Conservation (phyloP, 2,329 filamentous ascomycete species). For the Ophiostoma angusticollis region DNA sequence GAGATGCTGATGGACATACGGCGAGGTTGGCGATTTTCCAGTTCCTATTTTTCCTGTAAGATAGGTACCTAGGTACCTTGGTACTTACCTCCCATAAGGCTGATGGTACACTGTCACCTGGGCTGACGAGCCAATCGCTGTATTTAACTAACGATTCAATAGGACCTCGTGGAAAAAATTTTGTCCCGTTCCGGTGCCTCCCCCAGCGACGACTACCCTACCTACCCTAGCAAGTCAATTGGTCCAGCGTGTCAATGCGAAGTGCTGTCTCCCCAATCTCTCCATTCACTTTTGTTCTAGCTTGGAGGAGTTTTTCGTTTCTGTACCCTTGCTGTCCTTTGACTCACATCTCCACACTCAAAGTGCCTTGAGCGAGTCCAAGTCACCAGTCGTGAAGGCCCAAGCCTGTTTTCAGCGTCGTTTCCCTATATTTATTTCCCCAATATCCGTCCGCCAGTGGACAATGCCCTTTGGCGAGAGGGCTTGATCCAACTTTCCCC, state of each 20-base stretch:
- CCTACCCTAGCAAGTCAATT: no score
- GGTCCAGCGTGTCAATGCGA: no score
- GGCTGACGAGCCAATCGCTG: no score
- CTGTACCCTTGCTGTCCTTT: not conserved
- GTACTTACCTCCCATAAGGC: no score
- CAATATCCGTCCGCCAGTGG: not conserved
- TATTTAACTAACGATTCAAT: no score
- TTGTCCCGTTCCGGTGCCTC: not conserved
- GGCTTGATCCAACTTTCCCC: slow-evolving; percentile 1
- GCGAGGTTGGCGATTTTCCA: no score
- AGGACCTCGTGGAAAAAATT: slow-evolving; percentile 6
- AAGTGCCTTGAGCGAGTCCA: not conserved
- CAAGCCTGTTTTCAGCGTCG: not conserved
- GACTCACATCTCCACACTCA: no score
- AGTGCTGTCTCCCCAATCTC: not conserved
- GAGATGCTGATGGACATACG: no score
- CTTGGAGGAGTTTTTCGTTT: not conserved
- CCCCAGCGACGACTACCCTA: no score
- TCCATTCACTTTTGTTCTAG: slow-evolving; percentile 1
- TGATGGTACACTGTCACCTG: no score
- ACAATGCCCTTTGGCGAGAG: slow-evolving; percentile 8
- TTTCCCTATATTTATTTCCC: not conserved
- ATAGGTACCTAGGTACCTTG: no score
- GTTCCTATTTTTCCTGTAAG: no score
- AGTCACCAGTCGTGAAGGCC: not conserved